These are phyloP conservation scores for Acrocalymma vagum DNA, from an alignment of 2,329 filamentous ascomycete genomes.

Conservation along the genomic window DNA sequence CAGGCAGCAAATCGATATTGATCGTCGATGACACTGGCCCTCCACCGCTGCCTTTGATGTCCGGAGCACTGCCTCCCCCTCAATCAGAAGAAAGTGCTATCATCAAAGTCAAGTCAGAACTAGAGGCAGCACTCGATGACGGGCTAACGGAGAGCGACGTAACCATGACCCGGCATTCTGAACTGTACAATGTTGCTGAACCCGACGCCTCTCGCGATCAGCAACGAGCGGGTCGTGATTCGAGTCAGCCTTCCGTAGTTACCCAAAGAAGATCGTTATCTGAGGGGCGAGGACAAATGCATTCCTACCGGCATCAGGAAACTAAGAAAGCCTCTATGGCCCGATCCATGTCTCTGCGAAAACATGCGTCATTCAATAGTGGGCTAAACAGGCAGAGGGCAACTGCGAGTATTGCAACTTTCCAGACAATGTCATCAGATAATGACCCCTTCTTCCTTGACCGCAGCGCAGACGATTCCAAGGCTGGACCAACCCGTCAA, in stretches of 20 bases:
- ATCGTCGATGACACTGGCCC: slow-evolving; percentile 77
- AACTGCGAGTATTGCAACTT: slow-evolving; percentile 68
- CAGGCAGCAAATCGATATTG: slow-evolving; percentile 88
- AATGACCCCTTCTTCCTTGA: slow-evolving; percentile 51
- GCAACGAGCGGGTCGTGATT: slow-evolving; percentile 25
- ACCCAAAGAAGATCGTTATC: slow-evolving; percentile 38
- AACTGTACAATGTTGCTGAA: slow-evolving; percentile 26
- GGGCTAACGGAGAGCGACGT: slow-evolving; percentile 16
- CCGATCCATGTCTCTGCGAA: slow-evolving; percentile 55
- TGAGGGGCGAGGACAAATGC: slow-evolving; percentile 40
- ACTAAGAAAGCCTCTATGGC: slow-evolving; percentile 33
- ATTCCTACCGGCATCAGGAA: slow-evolving; percentile 43
- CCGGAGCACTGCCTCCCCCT: slow-evolving; percentile 52
- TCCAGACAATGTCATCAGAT: slow-evolving; percentile 50
- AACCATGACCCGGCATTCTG: slow-evolving; percentile 23
- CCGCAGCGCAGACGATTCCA: slow-evolving; percentile 29
- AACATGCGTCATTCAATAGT: slow-evolving; percentile 69
- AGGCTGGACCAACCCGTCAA: slow-evolving; percentile 41
- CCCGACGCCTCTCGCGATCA: slow-evolving; percentile 18
- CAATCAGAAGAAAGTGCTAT: slow-evolving; percentile 22
- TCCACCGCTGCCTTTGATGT: slow-evolving; percentile 64
- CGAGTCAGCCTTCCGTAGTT: slow-evolving; percentile 24
- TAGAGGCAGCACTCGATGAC: too few relatives aligned
- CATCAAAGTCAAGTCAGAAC: too few relatives aligned
- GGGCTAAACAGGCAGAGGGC: slow-evolving; percentile 60